phyloP scores from a whole-genome alignment of 139 green algal species.

The Mychonastes homosphaera region DNA sequence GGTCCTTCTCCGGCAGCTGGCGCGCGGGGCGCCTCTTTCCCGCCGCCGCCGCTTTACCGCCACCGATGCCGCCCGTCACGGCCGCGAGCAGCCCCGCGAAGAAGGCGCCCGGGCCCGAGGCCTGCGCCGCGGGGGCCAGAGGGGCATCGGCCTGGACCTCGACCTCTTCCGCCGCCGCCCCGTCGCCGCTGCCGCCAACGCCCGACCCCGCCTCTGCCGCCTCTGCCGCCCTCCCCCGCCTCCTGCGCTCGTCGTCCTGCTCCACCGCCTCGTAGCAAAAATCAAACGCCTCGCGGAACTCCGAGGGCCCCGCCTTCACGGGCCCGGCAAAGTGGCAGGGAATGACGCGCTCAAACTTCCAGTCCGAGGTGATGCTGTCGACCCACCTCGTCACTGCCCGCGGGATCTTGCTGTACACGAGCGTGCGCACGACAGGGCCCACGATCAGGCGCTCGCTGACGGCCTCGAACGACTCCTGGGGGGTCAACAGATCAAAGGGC shows the following conservation, averaged over 20 bases:
- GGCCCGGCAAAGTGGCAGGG: conserved; percentile 82
- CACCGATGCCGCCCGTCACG: background rate
- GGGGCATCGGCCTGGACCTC: background rate
- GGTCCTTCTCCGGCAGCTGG: conserved; percentile 20
- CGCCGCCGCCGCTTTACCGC: background rate
- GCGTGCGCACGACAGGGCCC: conserved; percentile 72
- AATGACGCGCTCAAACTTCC: conserved; percentile 80
- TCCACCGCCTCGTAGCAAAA: conserved; percentile 25
- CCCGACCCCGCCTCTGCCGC: background rate
- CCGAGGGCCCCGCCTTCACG: conserved; percentile 32
- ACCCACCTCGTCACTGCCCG: conserved; percentile 56
- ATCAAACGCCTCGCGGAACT: conserved; percentile 34
- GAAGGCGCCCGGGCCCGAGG: background rate
- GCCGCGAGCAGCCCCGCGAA: background rate
- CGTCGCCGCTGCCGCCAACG: background rate
- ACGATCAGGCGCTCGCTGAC: conserved; percentile 69
- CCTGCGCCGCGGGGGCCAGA: background rate
- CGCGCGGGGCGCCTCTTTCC: background rate
- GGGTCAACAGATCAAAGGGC: conserved; percentile 55
- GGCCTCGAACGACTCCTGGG: conserved; percentile 49
- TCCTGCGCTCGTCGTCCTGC: background rate
- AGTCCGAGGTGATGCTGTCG: conserved; percentile 58
- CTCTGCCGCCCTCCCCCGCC: background rate
- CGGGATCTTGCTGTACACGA: conserved; percentile 76
- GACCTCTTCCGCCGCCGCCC: background rate